Conservation (phyloP, 2,329 filamentous ascomycete species). For the Dactylellina cionopaga region DNA sequence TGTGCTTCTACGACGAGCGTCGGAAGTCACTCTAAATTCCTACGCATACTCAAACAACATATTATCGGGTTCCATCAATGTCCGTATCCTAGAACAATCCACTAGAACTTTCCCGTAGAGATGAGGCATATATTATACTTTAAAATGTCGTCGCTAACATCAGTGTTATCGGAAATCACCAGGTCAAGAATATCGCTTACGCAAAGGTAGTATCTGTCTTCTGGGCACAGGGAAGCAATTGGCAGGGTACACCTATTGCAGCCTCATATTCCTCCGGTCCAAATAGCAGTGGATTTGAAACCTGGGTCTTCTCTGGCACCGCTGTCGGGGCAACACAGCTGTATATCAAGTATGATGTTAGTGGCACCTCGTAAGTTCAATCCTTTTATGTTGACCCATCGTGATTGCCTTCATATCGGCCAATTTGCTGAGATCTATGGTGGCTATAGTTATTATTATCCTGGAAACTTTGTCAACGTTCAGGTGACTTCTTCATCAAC, state of each 20-base stretch:
- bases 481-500: conserved; percentile 44
- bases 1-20: conserved; percentile 53
- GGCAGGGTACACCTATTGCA: conserved; percentile 53
- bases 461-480: conserved; percentile 57
- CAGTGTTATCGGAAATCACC: neutral
- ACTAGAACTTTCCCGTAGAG: too few relatives aligned
- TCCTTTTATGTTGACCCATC: neutral
- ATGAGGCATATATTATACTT: neutral
- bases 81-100: conserved; percentile 35
- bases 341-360: conserved; percentile 58
- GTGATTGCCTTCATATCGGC: neutral
- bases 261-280: conserved; percentile 54
- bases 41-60: conserved; percentile 56
- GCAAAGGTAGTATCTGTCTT: conserved; percentile 55
- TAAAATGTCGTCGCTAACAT: neutral
- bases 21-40: conserved; percentile 55
- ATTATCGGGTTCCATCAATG: conserved; percentile 56
- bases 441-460: conserved; percentile 56
- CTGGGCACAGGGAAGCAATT: conserved; percentile 56
- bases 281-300: conserved; percentile 54
- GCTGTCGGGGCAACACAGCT: conserved; percentile 57
- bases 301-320: conserved; percentile 56
- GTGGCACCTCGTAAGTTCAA: conserved; percentile 54
- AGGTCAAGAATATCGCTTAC: conserved; percentile 58
- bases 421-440: neutral